These are phyloP conservation scores for Chalaropsis thielavioides DNA, from an alignment of 2,329 filamentous ascomycete genomes.

Conservation along the genomic window DNA sequence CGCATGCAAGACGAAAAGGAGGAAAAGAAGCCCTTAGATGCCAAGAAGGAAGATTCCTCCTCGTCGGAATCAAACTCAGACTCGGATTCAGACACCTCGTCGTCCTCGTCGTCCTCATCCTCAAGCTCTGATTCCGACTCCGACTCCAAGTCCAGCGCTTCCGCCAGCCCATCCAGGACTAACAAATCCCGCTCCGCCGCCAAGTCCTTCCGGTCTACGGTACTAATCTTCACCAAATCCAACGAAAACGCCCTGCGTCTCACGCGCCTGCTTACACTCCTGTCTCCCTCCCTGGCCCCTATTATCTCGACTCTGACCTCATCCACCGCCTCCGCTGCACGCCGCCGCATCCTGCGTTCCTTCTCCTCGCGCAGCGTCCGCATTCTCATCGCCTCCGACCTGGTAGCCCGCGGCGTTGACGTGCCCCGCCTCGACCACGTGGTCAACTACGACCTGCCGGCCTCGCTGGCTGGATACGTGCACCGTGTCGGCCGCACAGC, in stretches of 20 bases:
- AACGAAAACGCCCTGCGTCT: constrained; percentile 80
- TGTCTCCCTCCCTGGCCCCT: constrained; percentile 43
- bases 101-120: constrained; percentile 23
- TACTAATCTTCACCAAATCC: constrained; percentile 79
- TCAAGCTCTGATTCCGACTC: constrained; percentile 22
- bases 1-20: neutral
- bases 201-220: constrained; percentile 28
- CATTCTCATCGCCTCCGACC: constrained; percentile 78
- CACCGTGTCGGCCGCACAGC: constrained; percentile 88
- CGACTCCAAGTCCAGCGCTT: constrained; percentile 21
- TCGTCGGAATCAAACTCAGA: constrained; percentile 5
- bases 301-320: constrained; percentile 60
- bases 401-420: constrained; percentile 84
- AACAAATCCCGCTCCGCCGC: constrained; percentile 17
- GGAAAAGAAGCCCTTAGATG: constrained; percentile 30
- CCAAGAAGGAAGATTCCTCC: constrained; percentile 24
- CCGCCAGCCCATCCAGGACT: constrained; percentile 22
- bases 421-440: constrained; percentile 67
- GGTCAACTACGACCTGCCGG: constrained; percentile 84
- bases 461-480: constrained; percentile 68
- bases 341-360: constrained; percentile 51
- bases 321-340: constrained; percentile 56
- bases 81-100: constrained; percentile 22
- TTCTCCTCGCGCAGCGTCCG: constrained; percentile 55
- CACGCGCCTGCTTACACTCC: constrained; percentile 58